phyloP scores from a whole-genome alignment of 2,329 filamentous ascomycete species.

The Colletotrichum brevisporum region DNA sequence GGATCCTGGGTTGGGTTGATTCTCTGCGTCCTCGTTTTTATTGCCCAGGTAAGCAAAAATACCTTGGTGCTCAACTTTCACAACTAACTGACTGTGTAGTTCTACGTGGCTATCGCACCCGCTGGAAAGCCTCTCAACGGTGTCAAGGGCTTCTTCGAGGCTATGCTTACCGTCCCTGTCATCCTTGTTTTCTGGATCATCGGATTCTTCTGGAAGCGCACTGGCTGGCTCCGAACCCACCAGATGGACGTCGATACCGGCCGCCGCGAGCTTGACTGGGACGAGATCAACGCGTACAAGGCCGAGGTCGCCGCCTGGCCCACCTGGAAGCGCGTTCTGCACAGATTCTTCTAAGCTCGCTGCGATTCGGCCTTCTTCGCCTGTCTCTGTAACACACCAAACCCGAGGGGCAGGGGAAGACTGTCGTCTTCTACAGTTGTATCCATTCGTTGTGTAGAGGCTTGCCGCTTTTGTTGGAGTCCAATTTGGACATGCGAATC shows the following conservation, averaged over 20 bases:
- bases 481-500: not conserved
- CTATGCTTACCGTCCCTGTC: constrained; percentile 38
- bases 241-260: constrained; percentile 43
- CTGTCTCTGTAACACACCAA: not conserved
- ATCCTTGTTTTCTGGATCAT: constrained; percentile 39
- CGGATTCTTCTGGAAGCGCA: constrained; percentile 41
- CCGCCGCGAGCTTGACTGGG: constrained; percentile 41
- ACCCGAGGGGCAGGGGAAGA: not conserved
- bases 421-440: not conserved
- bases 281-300: constrained; percentile 37
- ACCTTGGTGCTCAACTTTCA: not conserved
- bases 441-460: not conserved
- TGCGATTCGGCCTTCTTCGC: not conserved
- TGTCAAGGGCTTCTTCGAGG: constrained; percentile 40
- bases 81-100: constrained; percentile 41
- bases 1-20: constrained; percentile 76
- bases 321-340: constrained; percentile 36
- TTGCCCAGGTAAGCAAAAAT: constrained; percentile 60
- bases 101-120: constrained; percentile 60
- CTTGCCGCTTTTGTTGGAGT: not conserved
- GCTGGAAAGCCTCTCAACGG: constrained; percentile 42
- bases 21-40: constrained; percentile 69
- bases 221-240: constrained; percentile 40
- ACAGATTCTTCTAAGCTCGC: constrained; percentile 31
- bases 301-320: constrained; percentile 34